Percentiles rank a stretch among this genome's conserved stretches.
Conservation (phyloP, 331 rosid genomes). For the Phaseolus coccineus region DNA sequence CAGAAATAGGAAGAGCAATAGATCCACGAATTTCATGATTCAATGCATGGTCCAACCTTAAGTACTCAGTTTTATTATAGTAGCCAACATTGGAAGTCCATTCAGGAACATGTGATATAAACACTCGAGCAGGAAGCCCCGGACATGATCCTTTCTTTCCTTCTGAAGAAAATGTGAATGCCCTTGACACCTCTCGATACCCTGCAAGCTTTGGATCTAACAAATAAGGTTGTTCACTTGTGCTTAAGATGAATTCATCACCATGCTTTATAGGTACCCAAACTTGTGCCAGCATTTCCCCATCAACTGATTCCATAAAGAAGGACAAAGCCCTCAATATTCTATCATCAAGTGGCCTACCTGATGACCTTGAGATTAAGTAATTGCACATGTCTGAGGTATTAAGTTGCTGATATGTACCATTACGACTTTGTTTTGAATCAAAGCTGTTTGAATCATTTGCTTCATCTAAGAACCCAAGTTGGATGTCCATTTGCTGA, state of each 20-base stretch:
- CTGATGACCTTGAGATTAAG: slow-evolving; percentile 56
- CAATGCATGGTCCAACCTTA: slow-evolving; percentile 78
- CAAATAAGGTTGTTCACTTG: slow-evolving; percentile 92
- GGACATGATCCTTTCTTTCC: slow-evolving; percentile 55
- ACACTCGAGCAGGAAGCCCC: slow-evolving; percentile 97
- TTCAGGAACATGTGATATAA: slow-evolving; percentile 78
- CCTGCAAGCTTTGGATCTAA: slow-evolving; percentile 87
- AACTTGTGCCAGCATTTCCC: slow-evolving; percentile 91
- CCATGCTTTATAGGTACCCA: slow-evolving; percentile 89
- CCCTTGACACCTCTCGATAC: slow-evolving; percentile 91
- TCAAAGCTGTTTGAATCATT: slow-evolving; percentile 45
- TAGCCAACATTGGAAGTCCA: slow-evolving; percentile 94
- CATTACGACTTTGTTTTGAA: slow-evolving; percentile 43
- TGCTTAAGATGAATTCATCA: slow-evolving; percentile 69
- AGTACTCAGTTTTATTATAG: slow-evolving; percentile 74
- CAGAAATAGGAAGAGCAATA: slow-evolving; percentile 78
- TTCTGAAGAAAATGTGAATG: slow-evolving; percentile 70
- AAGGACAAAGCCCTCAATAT: slow-evolving; percentile 85
- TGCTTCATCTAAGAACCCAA: slow-evolving; percentile 49
- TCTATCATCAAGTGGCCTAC: slow-evolving; percentile 84
- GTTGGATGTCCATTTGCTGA: slow-evolving; percentile 61
- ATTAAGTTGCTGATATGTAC: slow-evolving; percentile 46
- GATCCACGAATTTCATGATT: slow-evolving; percentile 86
- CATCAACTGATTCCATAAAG: slow-evolving; percentile 82
- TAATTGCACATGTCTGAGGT: slow-evolving; percentile 42